phyloP scores from a whole-genome alignment of 2,329 filamentous ascomycete genomes.

The Alternaria viburni region DNA sequence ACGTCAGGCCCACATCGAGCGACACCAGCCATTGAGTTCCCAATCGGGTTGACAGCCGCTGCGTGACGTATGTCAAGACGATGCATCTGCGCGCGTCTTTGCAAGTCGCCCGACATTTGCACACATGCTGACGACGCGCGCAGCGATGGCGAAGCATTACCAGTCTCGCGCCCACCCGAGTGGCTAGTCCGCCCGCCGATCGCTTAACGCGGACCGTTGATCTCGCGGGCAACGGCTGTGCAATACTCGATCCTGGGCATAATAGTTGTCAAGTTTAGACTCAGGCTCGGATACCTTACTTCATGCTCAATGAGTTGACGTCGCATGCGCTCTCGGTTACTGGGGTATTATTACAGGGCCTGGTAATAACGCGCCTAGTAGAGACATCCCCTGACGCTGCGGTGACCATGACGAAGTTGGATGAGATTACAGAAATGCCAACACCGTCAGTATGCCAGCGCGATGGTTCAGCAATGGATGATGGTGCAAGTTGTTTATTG shows the following conservation, averaged over 20 bases:
- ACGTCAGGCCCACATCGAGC: conserved; percentile 25
- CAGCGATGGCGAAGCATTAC: neutral
- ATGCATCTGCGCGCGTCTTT: neutral
- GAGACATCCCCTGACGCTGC: neutral
- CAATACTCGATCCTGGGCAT: neutral
- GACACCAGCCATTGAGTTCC: neutral
- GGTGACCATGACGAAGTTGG: neutral
- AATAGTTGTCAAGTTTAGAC: neutral
- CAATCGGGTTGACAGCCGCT: conserved; percentile 4
- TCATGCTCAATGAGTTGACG: neutral
- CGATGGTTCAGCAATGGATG: neutral
- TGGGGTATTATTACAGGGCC: neutral
- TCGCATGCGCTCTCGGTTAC: neutral
- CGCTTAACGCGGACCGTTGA: neutral
- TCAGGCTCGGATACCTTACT: no score
- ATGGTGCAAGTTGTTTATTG: conserved; percentile 6
- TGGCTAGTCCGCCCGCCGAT: neutral
- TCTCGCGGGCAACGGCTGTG: neutral
- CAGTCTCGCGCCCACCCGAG: neutral
- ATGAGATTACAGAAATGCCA: neutral
- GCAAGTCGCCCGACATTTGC: neutral
- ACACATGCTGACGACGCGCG: conserved; percentile 26
- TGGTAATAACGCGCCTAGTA: neutral
- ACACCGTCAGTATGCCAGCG: neutral
- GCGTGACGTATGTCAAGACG: neutral